phyloP scores from a whole-genome alignment of 176 grass and related monocot species.

The Chrysopogon serrulatus region DNA sequence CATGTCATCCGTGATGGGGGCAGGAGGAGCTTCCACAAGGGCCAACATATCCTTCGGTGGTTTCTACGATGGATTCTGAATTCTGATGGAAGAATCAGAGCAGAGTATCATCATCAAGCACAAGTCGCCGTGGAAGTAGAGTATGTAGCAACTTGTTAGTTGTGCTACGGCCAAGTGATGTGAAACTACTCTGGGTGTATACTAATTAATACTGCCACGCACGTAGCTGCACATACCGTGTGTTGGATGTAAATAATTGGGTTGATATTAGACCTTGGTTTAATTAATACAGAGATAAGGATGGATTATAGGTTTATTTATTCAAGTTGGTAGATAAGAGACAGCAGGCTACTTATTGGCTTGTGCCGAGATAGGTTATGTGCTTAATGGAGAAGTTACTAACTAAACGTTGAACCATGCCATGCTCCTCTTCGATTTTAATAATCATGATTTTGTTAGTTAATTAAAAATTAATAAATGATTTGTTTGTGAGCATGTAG shows the following conservation, averaged over 20 bases:
- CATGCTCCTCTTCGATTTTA: no score
- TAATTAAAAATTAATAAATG: no score
- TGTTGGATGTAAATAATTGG: neutral
- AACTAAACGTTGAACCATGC: neutral
- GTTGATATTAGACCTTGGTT: neutral
- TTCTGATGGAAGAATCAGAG: constrained; percentile 31
- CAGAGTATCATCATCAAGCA: neutral
- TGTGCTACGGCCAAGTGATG: neutral
- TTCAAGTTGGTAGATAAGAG: neutral
- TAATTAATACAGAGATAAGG: neutral
- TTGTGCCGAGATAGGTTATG: neutral
- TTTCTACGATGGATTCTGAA: constrained; percentile 64
- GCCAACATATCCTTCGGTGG: constrained; percentile 82
- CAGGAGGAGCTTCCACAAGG: constrained; percentile 47
- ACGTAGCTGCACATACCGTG: neutral
- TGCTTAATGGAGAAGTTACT: neutral
- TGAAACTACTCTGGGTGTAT: neutral
- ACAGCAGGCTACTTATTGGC: neutral
- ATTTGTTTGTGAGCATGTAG: neutral
- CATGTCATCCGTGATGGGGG: constrained; percentile 58
- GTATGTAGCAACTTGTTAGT: neutral
- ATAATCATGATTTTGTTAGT: no score
- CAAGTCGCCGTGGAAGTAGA: neutral
- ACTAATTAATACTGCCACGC: neutral
- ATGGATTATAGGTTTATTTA: neutral